Percentiles rank a stretch among this genome's conserved stretches.
These are phyloP conservation scores for Corinectria fuckeliana DNA, from an alignment of 2,329 filamentous ascomycete species.

Conservation along the genomic window DNA sequence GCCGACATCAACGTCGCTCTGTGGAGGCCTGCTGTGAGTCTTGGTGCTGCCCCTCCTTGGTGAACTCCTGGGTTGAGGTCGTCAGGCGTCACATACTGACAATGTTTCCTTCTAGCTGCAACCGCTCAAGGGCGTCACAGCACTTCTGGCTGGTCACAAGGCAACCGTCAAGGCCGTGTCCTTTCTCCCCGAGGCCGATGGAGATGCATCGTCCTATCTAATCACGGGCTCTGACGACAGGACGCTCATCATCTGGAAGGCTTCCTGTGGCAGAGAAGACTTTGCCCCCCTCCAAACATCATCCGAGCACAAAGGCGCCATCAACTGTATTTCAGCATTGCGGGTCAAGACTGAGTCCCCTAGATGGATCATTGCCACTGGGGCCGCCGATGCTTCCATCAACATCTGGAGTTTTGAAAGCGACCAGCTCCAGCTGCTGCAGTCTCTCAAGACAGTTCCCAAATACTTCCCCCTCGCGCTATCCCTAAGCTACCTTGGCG, in stretches of 20 bases:
- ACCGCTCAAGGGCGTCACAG: slow-evolving; percentile 63
- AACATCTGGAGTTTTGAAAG: slow-evolving; percentile 71
- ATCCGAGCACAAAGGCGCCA: slow-evolving; percentile 72
- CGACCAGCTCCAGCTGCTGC: slow-evolving; percentile 60
- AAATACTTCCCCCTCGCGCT: slow-evolving; percentile 83
- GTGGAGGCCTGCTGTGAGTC: slow-evolving; percentile 79
- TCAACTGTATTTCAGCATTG: slow-evolving; percentile 70
- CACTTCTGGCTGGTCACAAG: slow-evolving; percentile 76
- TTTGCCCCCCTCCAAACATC: slow-evolving; percentile 57
- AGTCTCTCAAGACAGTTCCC: slow-evolving; percentile 75
- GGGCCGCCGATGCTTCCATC: slow-evolving; percentile 78
- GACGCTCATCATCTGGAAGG: slow-evolving; percentile 74
- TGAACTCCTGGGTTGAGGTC: neutral
- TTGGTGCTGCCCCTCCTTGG: neutral
- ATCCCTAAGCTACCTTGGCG: slow-evolving; percentile 68
- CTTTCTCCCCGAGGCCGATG: slow-evolving; percentile 66
- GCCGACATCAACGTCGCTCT: slow-evolving; percentile 87
- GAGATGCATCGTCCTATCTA: slow-evolving; percentile 61
- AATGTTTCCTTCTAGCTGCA: slow-evolving; percentile 40
- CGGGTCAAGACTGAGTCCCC: slow-evolving; percentile 36
- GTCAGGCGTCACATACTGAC: neutral
- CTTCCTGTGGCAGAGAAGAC: slow-evolving; percentile 31
- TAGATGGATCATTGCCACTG: slow-evolving; percentile 71
- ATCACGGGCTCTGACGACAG: slow-evolving; percentile 85
- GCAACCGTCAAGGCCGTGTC: slow-evolving; percentile 83